Evolutionary conservation across 768 basidiomycete species (phyloP), one percentile per base, ranked within the genome.

Genomic region (Flagelloscypha sp.): DNA sequence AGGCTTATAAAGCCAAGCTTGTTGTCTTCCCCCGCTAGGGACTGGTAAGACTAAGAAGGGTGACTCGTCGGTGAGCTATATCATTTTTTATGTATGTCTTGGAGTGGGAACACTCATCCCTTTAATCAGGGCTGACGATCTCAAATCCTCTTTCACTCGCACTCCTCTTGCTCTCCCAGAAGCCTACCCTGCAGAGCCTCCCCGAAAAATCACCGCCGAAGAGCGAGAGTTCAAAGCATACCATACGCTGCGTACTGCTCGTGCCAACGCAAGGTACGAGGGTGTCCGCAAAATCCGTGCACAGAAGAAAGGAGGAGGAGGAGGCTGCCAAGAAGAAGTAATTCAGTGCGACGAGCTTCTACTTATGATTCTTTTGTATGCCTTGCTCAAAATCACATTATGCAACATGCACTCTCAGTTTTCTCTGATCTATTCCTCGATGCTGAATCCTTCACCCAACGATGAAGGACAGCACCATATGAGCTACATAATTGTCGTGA

Each of bases 21-120:
- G 83, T 98, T 49, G 84, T 99, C 65, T 97, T 95, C 84, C 93
- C 95, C 58, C 81, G 86, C 62, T 93, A 95, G 66, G 74, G n/a
- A n/a, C 86, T 46, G 73, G 78, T 61, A 97, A 97, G 70, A 80
- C 86, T 55, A 97, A 95, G 79, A 83, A 85, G 74, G 88, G 87
- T 38, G 93, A 97, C 63, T 84, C 90, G 32, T 76, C 79, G 41
- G 90, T 92, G 54, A 47, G 88, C 70, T 24, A 24, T 42, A 24
- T 43, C 41, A 24, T 15, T 27, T 20, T 36, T 40, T 22, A 18
- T 17, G 23, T 32, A 27, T 22, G 13, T 18, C n/a, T n/a, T n/a
- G n/a, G n/a, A n/a, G n/a, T n/a, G n/a, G n/a, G n/a, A n/a, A n/a
- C n/a, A n/a, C 30, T 24, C 15, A 31, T 42, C 17, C 42, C 33